Conservation (phyloP, 305 asterid genomes). For the Solanum hybrid region DNA sequence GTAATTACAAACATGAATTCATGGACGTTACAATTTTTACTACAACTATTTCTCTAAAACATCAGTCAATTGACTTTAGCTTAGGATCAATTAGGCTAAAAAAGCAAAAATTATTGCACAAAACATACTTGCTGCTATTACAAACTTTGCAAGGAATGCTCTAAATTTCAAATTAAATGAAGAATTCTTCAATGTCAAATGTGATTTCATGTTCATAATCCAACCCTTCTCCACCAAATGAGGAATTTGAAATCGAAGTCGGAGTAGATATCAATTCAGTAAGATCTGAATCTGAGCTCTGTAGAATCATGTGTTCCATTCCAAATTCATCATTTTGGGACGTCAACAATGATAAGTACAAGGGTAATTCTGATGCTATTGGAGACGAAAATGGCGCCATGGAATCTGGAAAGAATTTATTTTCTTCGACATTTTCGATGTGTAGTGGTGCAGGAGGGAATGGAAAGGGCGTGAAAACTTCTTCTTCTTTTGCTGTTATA, state of each 20-base stretch:
- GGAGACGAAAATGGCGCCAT: conserved; percentile 19
- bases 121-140: not conserved
- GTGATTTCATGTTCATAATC: conserved; percentile 6
- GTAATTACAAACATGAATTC: conserved; percentile 4
- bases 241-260: conserved; percentile 14
- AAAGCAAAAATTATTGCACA: too few relatives aligned
- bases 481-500: not conserved
- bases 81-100: conserved; percentile 2
- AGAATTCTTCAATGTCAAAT: not conserved
- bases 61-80: not conserved
- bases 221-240: conserved; percentile 17
- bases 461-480: not conserved
- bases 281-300: conserved; percentile 29
- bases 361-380: conserved; percentile 16
- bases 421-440: not conserved
- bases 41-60: not conserved
- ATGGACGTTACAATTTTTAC: conserved; percentile 4
- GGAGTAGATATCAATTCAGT: conserved; percentile 34
- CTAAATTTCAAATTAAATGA: not conserved
- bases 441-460: not conserved
- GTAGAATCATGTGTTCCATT: conserved; percentile 12
- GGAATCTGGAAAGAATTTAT: not conserved
- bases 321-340: conserved; percentile 13
- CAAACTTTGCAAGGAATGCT: not conserved
- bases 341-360: not conserved